Evolutionary conservation across 2,329 filamentous ascomycete genomes (phyloP).

Genomic region (Alternaria alternata): DNA sequence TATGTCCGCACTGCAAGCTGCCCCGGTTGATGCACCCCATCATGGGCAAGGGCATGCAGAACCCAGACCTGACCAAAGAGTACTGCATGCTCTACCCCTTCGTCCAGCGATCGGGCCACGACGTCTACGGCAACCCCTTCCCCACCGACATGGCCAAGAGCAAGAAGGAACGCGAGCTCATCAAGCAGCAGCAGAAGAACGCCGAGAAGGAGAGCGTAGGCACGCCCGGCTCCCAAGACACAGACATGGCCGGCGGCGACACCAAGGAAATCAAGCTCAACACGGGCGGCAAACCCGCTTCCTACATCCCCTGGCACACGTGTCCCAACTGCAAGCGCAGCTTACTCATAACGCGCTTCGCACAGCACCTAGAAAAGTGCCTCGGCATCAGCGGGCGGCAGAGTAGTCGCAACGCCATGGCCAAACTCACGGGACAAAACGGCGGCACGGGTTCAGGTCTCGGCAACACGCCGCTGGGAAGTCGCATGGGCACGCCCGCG

Average conservation of each 20-base stretch:
- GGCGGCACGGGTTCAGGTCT: conserved; percentile 51
- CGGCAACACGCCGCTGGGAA: conserved; percentile 54
- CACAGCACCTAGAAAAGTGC: conserved; percentile 69
- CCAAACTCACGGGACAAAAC: conserved; percentile 52
- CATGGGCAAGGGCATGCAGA: conserved; percentile 73
- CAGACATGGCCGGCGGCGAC: conserved; percentile 47
- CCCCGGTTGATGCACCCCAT: conserved; percentile 77
- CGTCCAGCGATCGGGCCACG: conserved; percentile 77
- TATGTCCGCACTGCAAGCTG: conserved; percentile 77
- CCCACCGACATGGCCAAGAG: conserved; percentile 78
- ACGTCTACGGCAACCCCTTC: conserved; percentile 85
- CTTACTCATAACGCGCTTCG: conserved; percentile 67
- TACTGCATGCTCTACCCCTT: conserved; percentile 84
- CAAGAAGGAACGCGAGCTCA: conserved; percentile 72
- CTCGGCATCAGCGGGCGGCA: conserved; percentile 65
- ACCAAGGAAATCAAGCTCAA: conserved; percentile 58
- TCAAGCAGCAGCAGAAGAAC: conserved; percentile 53
- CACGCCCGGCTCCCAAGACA: conserved; percentile 57
- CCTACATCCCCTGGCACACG: conserved; percentile 62
- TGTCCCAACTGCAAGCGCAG: conserved; percentile 69
- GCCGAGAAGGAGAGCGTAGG: conserved; percentile 55
- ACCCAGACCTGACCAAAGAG: conserved; percentile 65
- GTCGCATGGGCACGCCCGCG: conserved; percentile 52
- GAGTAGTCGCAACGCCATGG: conserved; percentile 59
- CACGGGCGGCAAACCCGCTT: conserved; percentile 56